phyloP scores from a whole-genome alignment of 225 moss, liverwort and hornwort species.

The Antitrichia curtipendula region DNA sequence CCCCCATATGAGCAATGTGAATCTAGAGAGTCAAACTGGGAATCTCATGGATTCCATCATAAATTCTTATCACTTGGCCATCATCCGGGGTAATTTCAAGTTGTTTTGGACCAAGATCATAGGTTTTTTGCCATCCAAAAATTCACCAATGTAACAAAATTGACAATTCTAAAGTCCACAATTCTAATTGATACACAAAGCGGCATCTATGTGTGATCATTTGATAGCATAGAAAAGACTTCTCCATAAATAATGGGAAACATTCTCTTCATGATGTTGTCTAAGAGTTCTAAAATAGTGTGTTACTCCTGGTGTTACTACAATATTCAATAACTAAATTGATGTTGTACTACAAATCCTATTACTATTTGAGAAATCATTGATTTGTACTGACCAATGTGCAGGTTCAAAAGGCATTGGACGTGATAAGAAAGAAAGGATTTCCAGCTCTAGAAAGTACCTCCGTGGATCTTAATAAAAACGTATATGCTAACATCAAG shows the following conservation, averaged over 20 bases:
- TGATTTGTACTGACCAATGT: neutral
- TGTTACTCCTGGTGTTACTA: too few species aligned
- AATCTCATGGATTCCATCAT: too few species aligned
- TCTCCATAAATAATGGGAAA: neutral
- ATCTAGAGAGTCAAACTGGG: too few species aligned
- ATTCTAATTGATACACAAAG: too few species aligned
- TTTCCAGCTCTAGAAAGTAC: constrained; percentile 43
- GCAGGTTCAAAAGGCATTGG: constrained; percentile 57
- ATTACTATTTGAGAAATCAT: neutral
- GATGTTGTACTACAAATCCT: neutral
- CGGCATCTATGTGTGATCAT: too few species aligned
- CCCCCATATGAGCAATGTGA: too few species aligned
- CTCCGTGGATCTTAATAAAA: constrained; percentile 52
- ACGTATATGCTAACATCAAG: constrained; percentile 46
- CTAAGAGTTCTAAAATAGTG: neutral
- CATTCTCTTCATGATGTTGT: neutral
- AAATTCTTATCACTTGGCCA: too few species aligned
- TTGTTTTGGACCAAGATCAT: too few species aligned
- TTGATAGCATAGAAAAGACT: neutral
- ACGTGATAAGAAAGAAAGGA: constrained; percentile 49
- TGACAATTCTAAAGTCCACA: too few species aligned
- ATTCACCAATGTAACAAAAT: too few species aligned
- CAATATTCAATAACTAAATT: neutral
- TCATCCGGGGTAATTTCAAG: too few species aligned
- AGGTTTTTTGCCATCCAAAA: neutral